These are phyloP conservation scores for Musa beccarii DNA, from an alignment of 176 grass and related monocot genomes.

Conservation along the genomic window DNA sequence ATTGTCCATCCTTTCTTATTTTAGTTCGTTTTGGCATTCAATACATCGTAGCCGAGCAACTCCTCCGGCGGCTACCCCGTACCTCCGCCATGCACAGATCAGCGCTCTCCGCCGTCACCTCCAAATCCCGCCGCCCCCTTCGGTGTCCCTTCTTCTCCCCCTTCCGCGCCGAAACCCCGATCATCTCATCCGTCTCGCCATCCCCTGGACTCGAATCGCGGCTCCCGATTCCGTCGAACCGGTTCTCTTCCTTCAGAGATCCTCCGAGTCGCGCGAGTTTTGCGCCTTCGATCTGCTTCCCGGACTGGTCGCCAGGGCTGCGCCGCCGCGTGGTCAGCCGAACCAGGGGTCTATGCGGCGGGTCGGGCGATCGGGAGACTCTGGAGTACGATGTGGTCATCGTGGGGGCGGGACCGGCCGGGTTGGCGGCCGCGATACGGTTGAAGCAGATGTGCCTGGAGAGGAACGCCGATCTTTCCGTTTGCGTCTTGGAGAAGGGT, in stretches of 20 bases:
- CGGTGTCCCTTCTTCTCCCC: background rate
- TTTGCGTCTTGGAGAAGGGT: conserved; percentile 84
- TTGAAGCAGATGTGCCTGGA: conserved; percentile 78
- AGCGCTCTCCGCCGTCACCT: background rate
- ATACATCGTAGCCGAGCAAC: background rate
- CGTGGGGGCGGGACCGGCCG: conserved; percentile 75
- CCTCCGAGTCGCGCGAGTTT: background rate
- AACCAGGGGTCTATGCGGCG: conserved; percentile 30
- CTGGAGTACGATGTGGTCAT: conserved; percentile 82
- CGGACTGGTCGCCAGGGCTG: background rate
- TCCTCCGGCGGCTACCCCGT: background rate
- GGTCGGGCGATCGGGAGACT: conserved; percentile 37
- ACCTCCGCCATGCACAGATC: conserved; percentile 7
- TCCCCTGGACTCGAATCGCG: background rate
- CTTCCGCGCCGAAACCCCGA: background rate
- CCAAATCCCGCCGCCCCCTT: background rate
- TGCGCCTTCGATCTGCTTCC: background rate
- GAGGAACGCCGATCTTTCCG: conserved; percentile 65
- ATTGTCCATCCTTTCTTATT: too few relatives aligned
- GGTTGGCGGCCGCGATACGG: conserved; percentile 75
- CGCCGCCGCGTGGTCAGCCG: conserved; percentile 3
- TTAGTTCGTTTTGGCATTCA: background rate
- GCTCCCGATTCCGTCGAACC: background rate
- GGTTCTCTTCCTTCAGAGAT: background rate
- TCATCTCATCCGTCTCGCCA: background rate